Conservation (phyloP, 768 basidiomycete species). For the Serendipita sp. region DNA sequence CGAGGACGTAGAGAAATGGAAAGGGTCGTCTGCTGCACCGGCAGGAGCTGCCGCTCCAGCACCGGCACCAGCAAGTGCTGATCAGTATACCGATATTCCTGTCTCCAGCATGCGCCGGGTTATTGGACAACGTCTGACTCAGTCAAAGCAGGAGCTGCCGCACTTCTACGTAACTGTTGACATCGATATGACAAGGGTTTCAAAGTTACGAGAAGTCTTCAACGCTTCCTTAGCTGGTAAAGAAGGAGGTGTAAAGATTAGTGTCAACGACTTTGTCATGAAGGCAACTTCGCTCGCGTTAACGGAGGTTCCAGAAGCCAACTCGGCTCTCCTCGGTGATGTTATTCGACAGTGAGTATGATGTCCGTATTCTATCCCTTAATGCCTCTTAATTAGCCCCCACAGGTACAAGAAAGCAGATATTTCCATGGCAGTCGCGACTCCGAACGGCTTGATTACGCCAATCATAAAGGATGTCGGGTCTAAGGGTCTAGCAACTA, state of each 20-base stretch:
- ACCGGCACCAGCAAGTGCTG: slow-evolving; percentile 20
- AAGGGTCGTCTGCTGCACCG: slow-evolving; percentile 29
- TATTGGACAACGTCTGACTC: slow-evolving; percentile 76
- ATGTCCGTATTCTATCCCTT: background rate
- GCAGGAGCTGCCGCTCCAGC: slow-evolving; percentile 29
- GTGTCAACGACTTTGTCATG: slow-evolving; percentile 95
- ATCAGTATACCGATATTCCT: slow-evolving; percentile 78
- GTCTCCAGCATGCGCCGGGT: slow-evolving; percentile 87
- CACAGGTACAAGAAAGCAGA: slow-evolving; percentile 87
- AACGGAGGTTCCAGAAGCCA: slow-evolving; percentile 89
- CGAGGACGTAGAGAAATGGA: slow-evolving; percentile 86
- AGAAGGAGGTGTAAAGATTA: slow-evolving; percentile 60
- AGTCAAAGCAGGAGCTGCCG: slow-evolving; percentile 89
- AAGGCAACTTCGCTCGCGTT: slow-evolving; percentile 88
- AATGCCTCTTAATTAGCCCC: too few relatives aligned
- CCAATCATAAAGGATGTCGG: slow-evolving; percentile 93
- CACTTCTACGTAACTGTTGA: slow-evolving; percentile 95
- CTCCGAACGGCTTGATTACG: slow-evolving; percentile 88
- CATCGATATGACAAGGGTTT: slow-evolving; percentile 88
- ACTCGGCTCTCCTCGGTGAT: slow-evolving; percentile 95
- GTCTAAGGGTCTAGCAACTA: slow-evolving; percentile 78
- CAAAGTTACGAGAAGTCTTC: slow-evolving; percentile 90
- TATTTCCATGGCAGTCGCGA: slow-evolving; percentile 93
- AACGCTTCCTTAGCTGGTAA: slow-evolving; percentile 76
- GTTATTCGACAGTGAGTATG: slow-evolving; percentile 73